Conservation (phyloP, 805 yeast genomes). For the Starmerella kuoi region DNA sequence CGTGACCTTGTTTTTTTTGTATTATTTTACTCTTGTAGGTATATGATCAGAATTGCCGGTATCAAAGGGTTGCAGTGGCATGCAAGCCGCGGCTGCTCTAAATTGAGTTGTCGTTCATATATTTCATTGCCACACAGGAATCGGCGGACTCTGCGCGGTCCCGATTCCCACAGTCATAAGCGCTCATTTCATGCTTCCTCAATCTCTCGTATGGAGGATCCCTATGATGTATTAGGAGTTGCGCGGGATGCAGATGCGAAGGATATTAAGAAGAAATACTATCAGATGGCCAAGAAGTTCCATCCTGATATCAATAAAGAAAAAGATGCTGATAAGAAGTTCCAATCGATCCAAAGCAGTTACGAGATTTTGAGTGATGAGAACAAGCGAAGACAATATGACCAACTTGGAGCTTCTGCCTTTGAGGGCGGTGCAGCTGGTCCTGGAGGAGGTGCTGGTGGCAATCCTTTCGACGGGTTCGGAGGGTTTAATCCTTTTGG, state of each 20-base stretch:
- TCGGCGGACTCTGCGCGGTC: neutral
- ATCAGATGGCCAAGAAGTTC: constrained; percentile 79
- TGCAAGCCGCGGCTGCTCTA: neutral
- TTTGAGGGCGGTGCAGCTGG: constrained; percentile 46
- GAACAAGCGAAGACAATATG: constrained; percentile 75
- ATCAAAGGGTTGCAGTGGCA: neutral
- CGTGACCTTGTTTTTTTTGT: no score
- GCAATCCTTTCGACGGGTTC: constrained; percentile 28
- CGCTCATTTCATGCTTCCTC: constrained; percentile 14
- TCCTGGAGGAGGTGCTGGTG: constrained; percentile 39
- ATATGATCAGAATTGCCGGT: neutral
- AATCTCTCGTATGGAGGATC: constrained; percentile 40
- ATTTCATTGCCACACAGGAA: neutral
- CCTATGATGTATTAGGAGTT: constrained; percentile 76
- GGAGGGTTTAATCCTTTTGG: constrained; percentile 29
- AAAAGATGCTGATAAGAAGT: constrained; percentile 70
- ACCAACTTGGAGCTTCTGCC: constrained; percentile 81
- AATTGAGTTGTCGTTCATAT: neutral
- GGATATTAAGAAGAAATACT: constrained; percentile 92
- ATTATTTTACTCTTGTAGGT: no score
- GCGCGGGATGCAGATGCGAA: constrained; percentile 53
- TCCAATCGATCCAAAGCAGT: constrained; percentile 88
- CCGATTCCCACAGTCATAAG: neutral
- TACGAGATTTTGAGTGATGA: constrained; percentile 84
- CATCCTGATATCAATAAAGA: constrained; percentile 97